Evolutionary conservation across 1,284 basidiomycete species (phyloP), one percentile per base, ranked within the genome.

Genomic region (Cystobasidium sp.): DNA sequence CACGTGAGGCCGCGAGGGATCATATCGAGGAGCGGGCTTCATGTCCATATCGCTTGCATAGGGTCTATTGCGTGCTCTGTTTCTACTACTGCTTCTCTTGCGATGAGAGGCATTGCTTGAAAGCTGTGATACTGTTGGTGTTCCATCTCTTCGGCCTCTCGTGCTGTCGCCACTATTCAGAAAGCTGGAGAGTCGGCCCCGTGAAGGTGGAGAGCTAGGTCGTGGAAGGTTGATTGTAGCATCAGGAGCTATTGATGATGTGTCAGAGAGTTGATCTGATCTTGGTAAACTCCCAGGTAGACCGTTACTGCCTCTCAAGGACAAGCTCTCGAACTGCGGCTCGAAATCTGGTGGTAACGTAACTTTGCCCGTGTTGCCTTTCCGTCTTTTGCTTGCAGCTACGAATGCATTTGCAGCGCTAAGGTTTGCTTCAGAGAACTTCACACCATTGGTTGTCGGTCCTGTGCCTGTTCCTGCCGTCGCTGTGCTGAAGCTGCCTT

Each of bases 1-100:
- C 31, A 71, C 69, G 44, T 71, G 69, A 24, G 69, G 69, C 20
- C 69, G 43, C 18, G 61, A 14, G 16, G 69, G 69, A 49, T 71
- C 69, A 58, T 69, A 63, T 10, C 61, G 61, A 5, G 64, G 64
- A 6, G 64, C 64, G n/a, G 49, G 47, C 64, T 43, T 55, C 64
- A 67, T 67, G 39, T 47, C 49, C 31, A 49, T 49, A 55, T 67
- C 64, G 64, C 64, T 43, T 10, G 6, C 24, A 44, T 16, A 47
- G 9, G 7, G 6, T 10, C n/a, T 22, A 16, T 53, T 47, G 8
- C 64, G 12, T 3, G 64, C 64, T 52, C 64, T 20, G 44, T 67
- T 67, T 18, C 64, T 14, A 52, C 64, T 67, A 24, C 64, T 67
- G 49, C 64, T 67, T 47, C 64, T 47, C n/a, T 53, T 67, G 16